A percentile compares a stretch with the other conserved stretches of the same genome.
phyloP scores from a whole-genome alignment of 768 basidiomycete species.

The Boletus vinaceobasis region DNA sequence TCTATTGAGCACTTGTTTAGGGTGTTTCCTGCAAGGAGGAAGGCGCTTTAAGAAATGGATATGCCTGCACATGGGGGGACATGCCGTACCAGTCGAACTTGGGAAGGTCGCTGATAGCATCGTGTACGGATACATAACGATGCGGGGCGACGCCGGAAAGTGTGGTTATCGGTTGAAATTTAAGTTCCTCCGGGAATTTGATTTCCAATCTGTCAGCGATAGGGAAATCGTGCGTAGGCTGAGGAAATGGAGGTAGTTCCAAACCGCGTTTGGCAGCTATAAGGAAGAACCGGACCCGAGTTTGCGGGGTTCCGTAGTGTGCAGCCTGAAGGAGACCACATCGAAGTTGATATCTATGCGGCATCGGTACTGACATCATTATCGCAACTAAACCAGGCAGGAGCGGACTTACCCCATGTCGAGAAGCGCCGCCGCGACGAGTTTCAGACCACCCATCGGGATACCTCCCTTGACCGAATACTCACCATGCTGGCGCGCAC shows the following conservation, averaged over 20 bases:
- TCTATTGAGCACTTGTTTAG: constrained; percentile 2
- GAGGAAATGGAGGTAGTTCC: constrained; percentile 38
- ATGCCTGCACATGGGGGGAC: not conserved
- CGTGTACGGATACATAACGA: constrained; percentile 56
- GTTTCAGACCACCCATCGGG: constrained; percentile 70
- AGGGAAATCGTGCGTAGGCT: constrained; percentile 44
- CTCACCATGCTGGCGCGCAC: constrained; percentile 32
- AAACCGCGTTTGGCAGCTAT: constrained; percentile 39
- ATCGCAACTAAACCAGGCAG: not conserved
- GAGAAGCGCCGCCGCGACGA: constrained; percentile 56
- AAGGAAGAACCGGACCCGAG: constrained; percentile 47
- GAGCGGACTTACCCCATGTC: constrained; percentile 56
- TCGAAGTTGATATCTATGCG: constrained; percentile 41
- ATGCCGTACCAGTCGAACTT: constrained; percentile 67
- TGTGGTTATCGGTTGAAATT: constrained; percentile 44
- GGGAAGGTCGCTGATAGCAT: constrained; percentile 72
- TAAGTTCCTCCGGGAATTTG: constrained; percentile 41
- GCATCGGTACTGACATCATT: not conserved
- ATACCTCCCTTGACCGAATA: constrained; percentile 61
- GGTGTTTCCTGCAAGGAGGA: constrained; percentile 23
- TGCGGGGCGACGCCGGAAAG: constrained; percentile 53
- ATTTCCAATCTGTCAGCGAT: constrained; percentile 45
- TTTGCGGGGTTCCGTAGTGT: constrained; percentile 47
- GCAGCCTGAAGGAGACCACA: constrained; percentile 44
- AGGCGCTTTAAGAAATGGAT: not conserved